These are phyloP conservation scores for Penicillium aurantiogriseum DNA, from an alignment of 2,329 filamentous ascomycete species.

Conservation along the genomic window DNA sequence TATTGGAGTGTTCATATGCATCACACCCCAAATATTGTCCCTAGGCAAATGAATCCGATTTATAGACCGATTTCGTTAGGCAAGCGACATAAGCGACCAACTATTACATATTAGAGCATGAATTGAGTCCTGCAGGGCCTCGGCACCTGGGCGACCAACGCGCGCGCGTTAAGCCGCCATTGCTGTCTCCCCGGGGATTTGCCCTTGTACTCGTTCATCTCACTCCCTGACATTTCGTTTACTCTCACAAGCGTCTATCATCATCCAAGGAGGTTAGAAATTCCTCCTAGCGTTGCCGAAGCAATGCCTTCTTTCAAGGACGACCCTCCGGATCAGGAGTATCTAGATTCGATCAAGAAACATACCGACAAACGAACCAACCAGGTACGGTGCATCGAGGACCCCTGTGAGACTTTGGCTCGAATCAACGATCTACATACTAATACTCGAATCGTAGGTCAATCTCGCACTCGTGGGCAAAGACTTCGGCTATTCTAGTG, in stretches of 20 bases:
- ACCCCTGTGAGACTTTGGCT: neutral
- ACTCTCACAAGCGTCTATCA: neutral
- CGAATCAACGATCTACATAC: neutral
- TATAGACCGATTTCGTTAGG: too few relatives aligned
- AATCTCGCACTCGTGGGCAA: neutral
- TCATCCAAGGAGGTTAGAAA: neutral
- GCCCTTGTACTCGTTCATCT: too few relatives aligned
- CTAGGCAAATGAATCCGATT: too few relatives aligned
- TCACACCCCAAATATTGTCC: too few relatives aligned
- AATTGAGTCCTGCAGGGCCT: too few relatives aligned
- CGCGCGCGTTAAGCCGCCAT: neutral
- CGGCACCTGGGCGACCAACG: too few relatives aligned
- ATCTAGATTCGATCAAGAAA: neutral
- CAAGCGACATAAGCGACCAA: too few relatives aligned
- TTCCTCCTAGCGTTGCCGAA: neutral
- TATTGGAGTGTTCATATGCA: too few relatives aligned
- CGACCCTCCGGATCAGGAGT: neutral
- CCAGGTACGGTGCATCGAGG: neutral
- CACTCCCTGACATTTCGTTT: too few relatives aligned
- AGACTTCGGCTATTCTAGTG: neutral
- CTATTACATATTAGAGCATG: too few relatives aligned
- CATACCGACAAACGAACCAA: neutral
- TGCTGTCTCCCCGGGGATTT: too few relatives aligned
- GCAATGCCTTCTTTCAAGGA: neutral
- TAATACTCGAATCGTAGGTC: neutral